Conservation (phyloP, 495 filamentous ascomycete species). For the Hypoxylon lenormandii region DNA sequence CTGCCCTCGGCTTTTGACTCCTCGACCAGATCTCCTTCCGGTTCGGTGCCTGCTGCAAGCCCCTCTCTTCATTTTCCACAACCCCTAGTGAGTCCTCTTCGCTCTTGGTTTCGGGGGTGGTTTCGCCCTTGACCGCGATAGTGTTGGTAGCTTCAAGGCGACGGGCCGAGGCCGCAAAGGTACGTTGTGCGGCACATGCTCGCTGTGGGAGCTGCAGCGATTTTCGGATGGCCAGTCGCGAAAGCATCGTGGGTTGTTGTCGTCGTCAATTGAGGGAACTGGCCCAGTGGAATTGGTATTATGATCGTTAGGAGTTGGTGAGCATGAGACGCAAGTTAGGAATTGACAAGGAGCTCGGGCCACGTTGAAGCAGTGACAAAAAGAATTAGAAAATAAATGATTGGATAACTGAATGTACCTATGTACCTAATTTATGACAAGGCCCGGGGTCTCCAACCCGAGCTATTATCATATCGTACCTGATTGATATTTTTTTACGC, state of each 20-base stretch:
- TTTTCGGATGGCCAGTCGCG: conserved; percentile 51
- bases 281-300: conserved; percentile 55
- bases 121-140: conserved; percentile 71
- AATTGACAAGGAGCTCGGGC: conserved; percentile 52
- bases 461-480: no score
- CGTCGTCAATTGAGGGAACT: conserved; percentile 59
- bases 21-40: conserved; percentile 80
- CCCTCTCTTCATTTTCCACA: conserved; percentile 69
- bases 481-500: neutral
- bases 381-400: neutral
- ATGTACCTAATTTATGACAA: no score
- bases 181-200: conserved; percentile 46
- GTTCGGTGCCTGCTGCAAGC: conserved; percentile 86
- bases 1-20: conserved; percentile 80
- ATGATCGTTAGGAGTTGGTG: conserved; percentile 63
- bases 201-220: conserved; percentile 44
- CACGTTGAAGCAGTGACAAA: conserved; percentile 1
- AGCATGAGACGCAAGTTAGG: conserved; percentile 31
- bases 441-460: no score
- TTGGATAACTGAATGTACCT: no score
- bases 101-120: conserved; percentile 57
- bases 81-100: conserved; percentile 65
- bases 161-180: conserved; percentile 55
- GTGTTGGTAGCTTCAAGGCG: conserved; percentile 54
- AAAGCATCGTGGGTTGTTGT: conserved; percentile 64